Conservation (phyloP, 306 rosid species). For the Cucurbita moschata region DNA sequence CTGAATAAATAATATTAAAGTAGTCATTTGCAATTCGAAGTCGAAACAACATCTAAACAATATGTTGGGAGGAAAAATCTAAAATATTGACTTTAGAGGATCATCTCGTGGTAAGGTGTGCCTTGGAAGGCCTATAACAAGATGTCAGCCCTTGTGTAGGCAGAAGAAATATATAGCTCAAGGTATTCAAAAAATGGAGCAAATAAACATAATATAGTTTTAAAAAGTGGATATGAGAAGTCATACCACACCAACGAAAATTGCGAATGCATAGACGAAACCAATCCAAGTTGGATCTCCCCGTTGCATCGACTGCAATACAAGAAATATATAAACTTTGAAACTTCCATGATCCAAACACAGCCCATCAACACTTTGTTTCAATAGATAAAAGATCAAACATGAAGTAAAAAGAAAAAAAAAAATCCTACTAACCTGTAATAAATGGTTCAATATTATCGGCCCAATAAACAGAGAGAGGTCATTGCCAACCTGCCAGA, state of each 20-base stretch:
- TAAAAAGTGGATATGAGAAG: slow-evolving; percentile 8
- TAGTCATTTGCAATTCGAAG: too few relatives aligned
- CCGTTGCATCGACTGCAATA: slow-evolving; percentile 82
- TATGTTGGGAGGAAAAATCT: too few relatives aligned
- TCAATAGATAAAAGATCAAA: background rate
- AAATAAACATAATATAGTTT: too few relatives aligned
- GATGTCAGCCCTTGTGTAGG: too few relatives aligned
- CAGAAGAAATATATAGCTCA: too few relatives aligned
- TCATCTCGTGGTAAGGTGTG: too few relatives aligned
- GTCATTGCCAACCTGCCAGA: slow-evolving; percentile 56
- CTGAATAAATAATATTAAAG: slow-evolving; percentile 21
- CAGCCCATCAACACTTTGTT: background rate
- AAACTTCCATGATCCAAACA: background rate
- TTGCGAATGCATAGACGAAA: slow-evolving; percentile 60
- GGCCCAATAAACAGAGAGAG: slow-evolving; percentile 78
- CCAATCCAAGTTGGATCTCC: slow-evolving; percentile 78
- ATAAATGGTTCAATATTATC: slow-evolving; percentile 45
- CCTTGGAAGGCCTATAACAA: too few relatives aligned
- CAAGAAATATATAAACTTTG: slow-evolving; percentile 10
- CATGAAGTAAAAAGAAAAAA: background rate
- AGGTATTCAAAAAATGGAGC: too few relatives aligned
- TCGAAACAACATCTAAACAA: too few relatives aligned
- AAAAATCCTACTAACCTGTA: slow-evolving; percentile 32
- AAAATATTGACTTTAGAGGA: too few relatives aligned
- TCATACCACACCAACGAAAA: slow-evolving; percentile 67